Evolutionary conservation across 306 rosid genomes (phyloP).

Genomic region (cucumber (Cucumis sativus)): Cucumber_9930_V3 NC_026655.2:5737001-5737500

Average conservation of each 20-base stretch:
- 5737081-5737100: not conserved
- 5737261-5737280: not conserved
- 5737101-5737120: not conserved
- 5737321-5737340: not conserved
- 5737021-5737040: not conserved
- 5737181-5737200: not conserved
- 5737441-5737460: not conserved
- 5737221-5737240: not conserved
- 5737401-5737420: not conserved
- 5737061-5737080: not conserved
- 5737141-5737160: not conserved
- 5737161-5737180: not conserved
- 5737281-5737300: not conserved
- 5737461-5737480: not conserved
- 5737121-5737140: not conserved
- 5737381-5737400: not conserved
- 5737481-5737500: not conserved
- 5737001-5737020: not conserved
- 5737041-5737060: not conserved
- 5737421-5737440: not conserved
- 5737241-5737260: not conserved
- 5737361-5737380: not conserved
- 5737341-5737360: not conserved
- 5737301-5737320: not conserved
- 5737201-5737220: not conserved